phyloP scores from a whole-genome alignment of 2,329 filamentous ascomycete genomes.

The Blastomyces percursus region DNA sequence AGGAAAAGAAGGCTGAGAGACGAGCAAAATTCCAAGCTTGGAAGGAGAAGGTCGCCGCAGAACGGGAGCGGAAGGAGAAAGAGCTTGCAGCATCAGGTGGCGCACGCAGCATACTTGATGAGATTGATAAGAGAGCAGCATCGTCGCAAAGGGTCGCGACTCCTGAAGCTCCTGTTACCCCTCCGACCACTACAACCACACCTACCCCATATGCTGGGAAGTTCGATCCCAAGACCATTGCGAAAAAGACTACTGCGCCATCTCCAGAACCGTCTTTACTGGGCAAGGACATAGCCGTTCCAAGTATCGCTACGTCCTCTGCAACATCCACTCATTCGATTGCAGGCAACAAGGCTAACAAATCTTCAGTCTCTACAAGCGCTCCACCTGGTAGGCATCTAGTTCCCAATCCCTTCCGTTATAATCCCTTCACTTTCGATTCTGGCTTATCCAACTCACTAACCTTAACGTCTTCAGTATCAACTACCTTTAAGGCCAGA shows the following conservation, averaged over 20 bases:
- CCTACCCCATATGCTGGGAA: slow-evolving; percentile 60
- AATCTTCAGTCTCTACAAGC: slow-evolving; percentile 32
- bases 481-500: slow-evolving; percentile 53
- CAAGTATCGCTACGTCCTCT: slow-evolving; percentile 37
- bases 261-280: slow-evolving; percentile 45
- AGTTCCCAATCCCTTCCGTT: slow-evolving; percentile 5
- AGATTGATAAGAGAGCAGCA: slow-evolving; percentile 61
- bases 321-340: slow-evolving; percentile 32
- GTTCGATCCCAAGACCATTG: slow-evolving; percentile 77
- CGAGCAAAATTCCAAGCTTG: slow-evolving; percentile 76
- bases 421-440: neutral
- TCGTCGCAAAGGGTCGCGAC: slow-evolving; percentile 11
- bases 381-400: slow-evolving; percentile 30
- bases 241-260: slow-evolving; percentile 59
- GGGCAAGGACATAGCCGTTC: slow-evolving; percentile 45
- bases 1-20: slow-evolving; percentile 68
- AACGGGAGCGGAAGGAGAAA: slow-evolving; percentile 60
- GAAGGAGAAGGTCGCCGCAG: slow-evolving; percentile 77
- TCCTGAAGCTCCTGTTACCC: slow-evolving; percentile 30
- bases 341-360: slow-evolving; percentile 34
- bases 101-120: slow-evolving; percentile 56
- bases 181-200: slow-evolving; percentile 38
- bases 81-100: slow-evolving; percentile 53
- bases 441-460: neutral
- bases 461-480: slow-evolving; percentile 15